Evolutionary conservation across 768 basidiomycete species (phyloP), one percentile per base, ranked within the genome.

Genomic region (Pleurotus tuber-regium): DNA sequence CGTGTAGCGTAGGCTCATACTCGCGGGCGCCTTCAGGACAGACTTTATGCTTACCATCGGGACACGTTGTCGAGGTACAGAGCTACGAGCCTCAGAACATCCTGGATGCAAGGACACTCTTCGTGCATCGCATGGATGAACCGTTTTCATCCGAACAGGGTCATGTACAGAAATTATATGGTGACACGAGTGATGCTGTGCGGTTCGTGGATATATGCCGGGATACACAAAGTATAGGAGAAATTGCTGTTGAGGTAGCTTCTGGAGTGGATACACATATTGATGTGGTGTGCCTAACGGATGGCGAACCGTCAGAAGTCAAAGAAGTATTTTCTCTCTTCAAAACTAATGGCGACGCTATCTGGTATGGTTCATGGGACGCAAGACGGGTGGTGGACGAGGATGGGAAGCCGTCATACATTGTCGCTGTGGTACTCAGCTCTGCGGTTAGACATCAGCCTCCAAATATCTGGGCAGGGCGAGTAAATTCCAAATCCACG

Each of bases 201-300:
- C 55, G 57, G 14, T 68, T 74, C 46, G 61, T 77, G 18, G 66
- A 72, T 43, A 66, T 67, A 47, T 54, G 59, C 28, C 47, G 12
- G 6, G 43, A 48, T 35, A 18, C 35, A 3, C 49, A 40, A 18
- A 54, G 50, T 9, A 52, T 61, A 18, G 59, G 52, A 16, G 57
- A 59, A 39, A 57, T 70, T 25, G 59, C 63, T 1, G 60, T 71
- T 36, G 66, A 73, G 54, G 73, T 75, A 19, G 77, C 74, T 68
- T 67, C 56, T 31, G 63, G 77, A 24, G 69, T 73, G 52, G 65
- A 69, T 42, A 73, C 72, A 0, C 68, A 72, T 47, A 69, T 74
- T 16, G 66, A 65, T 25, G 60, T 66, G 12, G 61, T 68, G 6
- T 59, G 69, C 14, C 60, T 63, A 21, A 54, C 58, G 10, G 42